phyloP scores from a whole-genome alignment of 345 rosid species.

The Gossypium mustelinum region DNA sequence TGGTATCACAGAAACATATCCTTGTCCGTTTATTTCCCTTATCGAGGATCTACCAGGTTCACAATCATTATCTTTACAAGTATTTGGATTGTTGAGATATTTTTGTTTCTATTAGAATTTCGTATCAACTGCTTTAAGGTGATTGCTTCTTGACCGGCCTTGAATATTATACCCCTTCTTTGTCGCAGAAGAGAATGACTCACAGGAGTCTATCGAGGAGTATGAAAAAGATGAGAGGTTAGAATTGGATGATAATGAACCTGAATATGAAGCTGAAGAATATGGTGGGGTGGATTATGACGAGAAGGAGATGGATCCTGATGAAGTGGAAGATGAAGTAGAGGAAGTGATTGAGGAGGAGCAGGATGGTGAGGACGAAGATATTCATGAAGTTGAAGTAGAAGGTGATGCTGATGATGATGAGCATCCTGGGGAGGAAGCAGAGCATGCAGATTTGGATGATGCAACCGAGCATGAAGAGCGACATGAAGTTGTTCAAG shows the following conservation, averaged over 20 bases:
- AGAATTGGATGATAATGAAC: conserved; percentile 81
- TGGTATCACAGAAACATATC: background rate
- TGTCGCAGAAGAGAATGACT: conserved; percentile 63
- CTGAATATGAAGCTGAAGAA: conserved; percentile 61
- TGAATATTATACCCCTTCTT: conserved; percentile 41
- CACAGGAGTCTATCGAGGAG: conserved; percentile 59
- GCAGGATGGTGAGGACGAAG: conserved; percentile 57
- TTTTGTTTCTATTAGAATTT: background rate
- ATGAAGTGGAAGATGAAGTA: conserved; percentile 43
- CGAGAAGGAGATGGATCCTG: conserved; percentile 66
- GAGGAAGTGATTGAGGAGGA: conserved; percentile 65
- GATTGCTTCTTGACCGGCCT: conserved; percentile 28
- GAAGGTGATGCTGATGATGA: conserved; percentile 32
- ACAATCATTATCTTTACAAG: background rate
- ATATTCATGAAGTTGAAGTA: conserved; percentile 45
- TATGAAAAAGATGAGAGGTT: conserved; percentile 71
- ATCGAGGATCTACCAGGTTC: background rate
- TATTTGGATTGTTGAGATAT: background rate
- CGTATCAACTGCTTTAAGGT: background rate
- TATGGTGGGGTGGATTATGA: conserved; percentile 59
- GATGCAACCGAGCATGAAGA: conserved; percentile 55
- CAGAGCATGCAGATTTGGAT: conserved; percentile 37
- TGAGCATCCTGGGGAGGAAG: conserved; percentile 45
- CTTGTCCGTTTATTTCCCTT: background rate
- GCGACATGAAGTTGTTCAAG: conserved; percentile 64